Percentiles rank a stretch among this genome's conserved stretches.
Evolutionary conservation across 306 rosid species (phyloP).

Genomic region (Prosopis cineraria): DNA sequence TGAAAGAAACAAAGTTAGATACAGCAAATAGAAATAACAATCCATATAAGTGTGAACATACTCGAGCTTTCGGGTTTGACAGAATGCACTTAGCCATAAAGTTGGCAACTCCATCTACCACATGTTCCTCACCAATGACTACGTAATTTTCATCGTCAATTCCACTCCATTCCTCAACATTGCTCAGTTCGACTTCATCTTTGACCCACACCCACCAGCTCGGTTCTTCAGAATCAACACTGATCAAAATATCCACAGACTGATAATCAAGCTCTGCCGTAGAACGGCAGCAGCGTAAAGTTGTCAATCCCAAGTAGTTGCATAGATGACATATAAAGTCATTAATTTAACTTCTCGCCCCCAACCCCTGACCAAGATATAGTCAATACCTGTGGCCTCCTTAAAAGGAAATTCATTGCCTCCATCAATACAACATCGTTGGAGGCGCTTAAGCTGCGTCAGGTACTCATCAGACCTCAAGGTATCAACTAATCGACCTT

Average conservation of each 20-base stretch:
- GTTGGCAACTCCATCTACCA: conserved; percentile 90
- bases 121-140: conserved; percentile 84
- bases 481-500: conserved; percentile 63
- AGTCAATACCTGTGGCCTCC: conserved; percentile 69
- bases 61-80: conserved; percentile 85
- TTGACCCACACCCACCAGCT: conserved; percentile 99
- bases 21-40: conserved; percentile 8
- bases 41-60: conserved; percentile 16
- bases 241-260: conserved; percentile 75
- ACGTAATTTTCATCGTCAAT: conserved; percentile 79
- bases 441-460: conserved; percentile 58
- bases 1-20: conserved; percentile 28
- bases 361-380: background rate
- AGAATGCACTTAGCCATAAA: conserved; percentile 88
- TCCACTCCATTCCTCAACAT: conserved; percentile 83
- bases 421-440: conserved; percentile 48
- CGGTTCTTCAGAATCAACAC: conserved; percentile 65
- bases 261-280: conserved; percentile 61
- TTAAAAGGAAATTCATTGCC: conserved; percentile 81
- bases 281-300: conserved; percentile 19
- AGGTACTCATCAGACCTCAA: conserved; percentile 78
- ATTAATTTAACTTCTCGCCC: background rate
- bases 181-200: conserved; percentile 62
- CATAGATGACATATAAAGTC: conserved; percentile 17
- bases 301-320: conserved; percentile 11